These are phyloP conservation scores for Colletotrichum musae DNA, from an alignment of 2,329 filamentous ascomycete species.

Conservation along the genomic window DNA sequence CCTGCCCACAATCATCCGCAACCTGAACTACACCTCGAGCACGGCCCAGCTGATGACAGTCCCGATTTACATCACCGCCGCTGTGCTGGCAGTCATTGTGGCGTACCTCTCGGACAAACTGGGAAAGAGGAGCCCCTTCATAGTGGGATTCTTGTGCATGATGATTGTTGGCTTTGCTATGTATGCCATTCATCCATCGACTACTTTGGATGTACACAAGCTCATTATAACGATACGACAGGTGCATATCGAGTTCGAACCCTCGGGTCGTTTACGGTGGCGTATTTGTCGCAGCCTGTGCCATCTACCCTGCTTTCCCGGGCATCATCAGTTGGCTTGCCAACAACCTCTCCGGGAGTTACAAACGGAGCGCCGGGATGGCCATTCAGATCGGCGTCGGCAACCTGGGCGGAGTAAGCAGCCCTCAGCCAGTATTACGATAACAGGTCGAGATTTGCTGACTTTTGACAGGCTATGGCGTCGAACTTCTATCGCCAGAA, in stretches of 20 bases:
- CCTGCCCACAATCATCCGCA: conserved; percentile 75
- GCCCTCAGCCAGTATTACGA: no score
- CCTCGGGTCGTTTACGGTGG: conserved; percentile 78
- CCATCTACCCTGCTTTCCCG: conserved; percentile 84
- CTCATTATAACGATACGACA: conserved; percentile 47
- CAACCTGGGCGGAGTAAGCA: conserved; percentile 66
- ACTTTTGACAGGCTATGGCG: conserved; percentile 69
- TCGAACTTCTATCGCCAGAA: conserved; percentile 77
- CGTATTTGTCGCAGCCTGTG: conserved; percentile 81
- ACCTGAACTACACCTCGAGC: conserved; percentile 70
- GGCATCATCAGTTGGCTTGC: conserved; percentile 85
- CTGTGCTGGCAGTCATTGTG: conserved; percentile 67
- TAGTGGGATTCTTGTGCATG: conserved; percentile 65
- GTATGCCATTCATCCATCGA: conserved; percentile 47
- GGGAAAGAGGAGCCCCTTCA: conserved; percentile 68
- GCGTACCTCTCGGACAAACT: conserved; percentile 70
- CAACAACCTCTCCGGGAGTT: conserved; percentile 80
- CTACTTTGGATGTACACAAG: not conserved
- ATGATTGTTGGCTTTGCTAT: conserved; percentile 72
- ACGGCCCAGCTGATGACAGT: conserved; percentile 77
- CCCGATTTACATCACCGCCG: conserved; percentile 72
- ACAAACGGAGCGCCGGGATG: conserved; percentile 77
- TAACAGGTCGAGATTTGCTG: conserved; percentile 4
- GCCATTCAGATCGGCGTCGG: conserved; percentile 75
- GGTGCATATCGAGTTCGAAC: conserved; percentile 71